phyloP scores from a whole-genome alignment of 2,329 filamentous ascomycete genomes.

The Hypocreales sp. region DNA sequence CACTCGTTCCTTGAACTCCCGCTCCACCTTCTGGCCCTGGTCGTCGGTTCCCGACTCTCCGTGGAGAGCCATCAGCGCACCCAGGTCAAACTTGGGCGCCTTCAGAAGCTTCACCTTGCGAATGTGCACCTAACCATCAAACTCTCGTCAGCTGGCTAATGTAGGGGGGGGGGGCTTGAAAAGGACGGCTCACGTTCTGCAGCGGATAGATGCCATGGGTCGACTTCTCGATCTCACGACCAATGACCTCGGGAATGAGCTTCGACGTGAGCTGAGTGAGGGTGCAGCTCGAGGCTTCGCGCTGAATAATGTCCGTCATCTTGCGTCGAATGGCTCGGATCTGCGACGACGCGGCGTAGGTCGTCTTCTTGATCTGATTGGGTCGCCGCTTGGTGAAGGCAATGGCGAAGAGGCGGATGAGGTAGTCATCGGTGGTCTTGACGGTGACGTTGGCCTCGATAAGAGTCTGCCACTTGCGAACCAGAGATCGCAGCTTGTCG shows the following conservation, averaged over 20 bases:
- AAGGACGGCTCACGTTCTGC: constrained; percentile 63
- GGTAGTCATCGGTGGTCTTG: constrained; percentile 99
- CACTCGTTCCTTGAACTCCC: constrained; percentile 98
- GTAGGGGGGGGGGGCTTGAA: too few species aligned
- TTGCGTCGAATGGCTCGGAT: constrained; percentile 98
- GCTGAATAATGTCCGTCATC: constrained; percentile 98
- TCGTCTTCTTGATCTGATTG: constrained; percentile 99
- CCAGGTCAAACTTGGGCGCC: constrained; percentile 97
- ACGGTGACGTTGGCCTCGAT: constrained; percentile 99
- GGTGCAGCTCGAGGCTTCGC: constrained; percentile 88
- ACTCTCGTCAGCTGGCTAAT: too few species aligned
- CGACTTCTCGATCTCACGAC: constrained; percentile 98
- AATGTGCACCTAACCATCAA: constrained; percentile 71
- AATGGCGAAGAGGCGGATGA: constrained; percentile 96
- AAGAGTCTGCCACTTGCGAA: constrained; percentile 98
- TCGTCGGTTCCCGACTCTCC: constrained; percentile 95
- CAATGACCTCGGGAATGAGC: constrained; percentile 98
- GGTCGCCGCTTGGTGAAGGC: constrained; percentile 98
- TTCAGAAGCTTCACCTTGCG: constrained; percentile 99
- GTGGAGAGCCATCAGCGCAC: constrained; percentile 89
- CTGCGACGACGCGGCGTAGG: constrained; percentile 92
- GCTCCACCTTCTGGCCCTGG: constrained; percentile 94
- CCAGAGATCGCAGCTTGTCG: constrained; percentile 97
- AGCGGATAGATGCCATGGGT: constrained; percentile 99
- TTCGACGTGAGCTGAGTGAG: constrained; percentile 94